These are phyloP conservation scores for Picea engelmannii DNA, from an alignment of 83 land plant genomes.

Conservation along the genomic window DNA sequence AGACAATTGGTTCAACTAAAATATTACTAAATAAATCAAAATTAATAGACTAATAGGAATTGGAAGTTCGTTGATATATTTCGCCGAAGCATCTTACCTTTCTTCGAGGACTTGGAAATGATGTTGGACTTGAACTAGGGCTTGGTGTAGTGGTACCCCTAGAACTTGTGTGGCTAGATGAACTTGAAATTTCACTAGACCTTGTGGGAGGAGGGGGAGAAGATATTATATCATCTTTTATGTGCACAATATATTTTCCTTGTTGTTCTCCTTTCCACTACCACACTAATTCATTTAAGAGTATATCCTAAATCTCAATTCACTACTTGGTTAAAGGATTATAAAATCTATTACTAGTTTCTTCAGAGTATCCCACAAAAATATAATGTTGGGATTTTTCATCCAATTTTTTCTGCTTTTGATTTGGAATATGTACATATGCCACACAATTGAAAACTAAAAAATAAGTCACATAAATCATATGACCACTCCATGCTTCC, in stretches of 20 bases:
- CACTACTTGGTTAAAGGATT: background rate
- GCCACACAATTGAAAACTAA: background rate
- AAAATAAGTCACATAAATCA: background rate
- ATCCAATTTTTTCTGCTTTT: background rate
- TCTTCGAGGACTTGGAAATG: background rate
- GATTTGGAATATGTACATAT: too few relatives aligned
- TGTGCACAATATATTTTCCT: background rate
- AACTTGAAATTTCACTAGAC: background rate
- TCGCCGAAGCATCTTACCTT: background rate
- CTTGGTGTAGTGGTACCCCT: background rate
- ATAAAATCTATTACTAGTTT: background rate
- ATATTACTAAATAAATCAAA: background rate
- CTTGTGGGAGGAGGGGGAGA: background rate
- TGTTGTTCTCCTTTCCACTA: background rate
- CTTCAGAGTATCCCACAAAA: background rate
- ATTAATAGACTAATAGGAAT: background rate
- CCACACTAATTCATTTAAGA: background rate
- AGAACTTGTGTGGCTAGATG: background rate
- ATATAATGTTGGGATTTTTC: background rate
- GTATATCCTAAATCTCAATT: background rate
- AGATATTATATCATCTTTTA: background rate
- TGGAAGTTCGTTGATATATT: background rate
- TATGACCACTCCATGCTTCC: background rate
- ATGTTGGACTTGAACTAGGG: background rate
- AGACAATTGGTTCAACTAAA: background rate